Percentiles rank a stretch among this genome's conserved stretches.
Evolutionary conservation across 139 green algal species (phyloP).

Genomic region (Pseudopediastrum boryanum): DNA sequence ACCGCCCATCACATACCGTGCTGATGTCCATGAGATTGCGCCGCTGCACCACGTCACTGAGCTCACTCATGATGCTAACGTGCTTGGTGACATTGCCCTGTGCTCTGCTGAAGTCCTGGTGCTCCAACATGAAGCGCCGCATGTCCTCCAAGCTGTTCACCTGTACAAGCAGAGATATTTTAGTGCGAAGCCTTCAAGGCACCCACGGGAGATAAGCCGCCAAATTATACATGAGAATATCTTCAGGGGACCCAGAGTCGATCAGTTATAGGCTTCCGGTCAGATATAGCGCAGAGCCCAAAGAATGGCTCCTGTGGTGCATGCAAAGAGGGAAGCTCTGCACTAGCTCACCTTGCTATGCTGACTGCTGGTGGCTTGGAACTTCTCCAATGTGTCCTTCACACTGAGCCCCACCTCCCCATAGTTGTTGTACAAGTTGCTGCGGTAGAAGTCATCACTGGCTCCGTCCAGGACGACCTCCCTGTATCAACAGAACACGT

Average conservation of each 20-base stretch:
- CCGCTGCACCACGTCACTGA: constrained; percentile 62
- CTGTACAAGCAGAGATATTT: constrained; percentile 32
- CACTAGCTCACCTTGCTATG: constrained; percentile 46
- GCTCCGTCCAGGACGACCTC: constrained; percentile 73
- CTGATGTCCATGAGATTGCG: constrained; percentile 78
- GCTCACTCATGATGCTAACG: constrained; percentile 84
- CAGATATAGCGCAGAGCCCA: too few species aligned
- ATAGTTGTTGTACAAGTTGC: constrained; percentile 81
- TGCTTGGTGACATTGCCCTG: constrained; percentile 87
- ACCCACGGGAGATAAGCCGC: too few species aligned
- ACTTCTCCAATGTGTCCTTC: constrained; percentile 79
- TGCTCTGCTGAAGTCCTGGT: constrained; percentile 70
- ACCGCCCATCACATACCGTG: constrained; percentile 44
- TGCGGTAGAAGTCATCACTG: constrained; percentile 82
- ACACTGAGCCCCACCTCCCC: constrained; percentile 83
- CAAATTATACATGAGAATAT: too few species aligned
- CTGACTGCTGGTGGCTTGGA: constrained; percentile 48
- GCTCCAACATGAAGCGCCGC: constrained; percentile 82
- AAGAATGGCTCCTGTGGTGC: too few species aligned
- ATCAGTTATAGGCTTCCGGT: too few species aligned
- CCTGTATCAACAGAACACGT: constrained; percentile 9
- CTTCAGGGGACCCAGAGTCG: too few species aligned
- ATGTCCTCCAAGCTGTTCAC: constrained; percentile 87
- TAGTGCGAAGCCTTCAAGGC: too few species aligned
- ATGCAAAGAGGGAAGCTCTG: too few species aligned